Base-by-base conservation (phyloP, 371 early-diverging fungal genomes). In the Conidiobolus incongruus region DNA sequence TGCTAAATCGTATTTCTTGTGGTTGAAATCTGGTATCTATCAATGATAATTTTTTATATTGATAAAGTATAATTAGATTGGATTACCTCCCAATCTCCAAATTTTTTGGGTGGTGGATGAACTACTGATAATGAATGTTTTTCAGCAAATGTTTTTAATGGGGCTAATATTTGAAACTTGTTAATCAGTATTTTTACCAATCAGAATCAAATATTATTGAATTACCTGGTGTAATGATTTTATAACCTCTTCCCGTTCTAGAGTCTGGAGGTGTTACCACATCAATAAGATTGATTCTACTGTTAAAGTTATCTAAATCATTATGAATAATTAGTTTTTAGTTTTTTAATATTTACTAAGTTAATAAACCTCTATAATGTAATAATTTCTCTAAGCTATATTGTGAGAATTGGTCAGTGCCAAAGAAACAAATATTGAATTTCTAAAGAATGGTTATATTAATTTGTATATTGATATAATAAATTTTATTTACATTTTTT, bases 1-100 rank as follows among this genome's bases (percentile, higher is more conserved):
- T 3, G 79, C 95, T n/a, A 94, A 52, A 55, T 90, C 84, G 22
- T 45, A 29, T n/a, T n/a, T n/a, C n/a, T n/a, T n/a, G n/a, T n/a
- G n/a, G n/a, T n/a, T n/a, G n/a, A n/a, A n/a, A n/a, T n/a, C n/a
- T n/a, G n/a, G n/a, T n/a, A n/a, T n/a, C n/a, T n/a, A n/a, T n/a
- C n/a, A n/a, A n/a, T n/a, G n/a, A n/a, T n/a, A n/a, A n/a, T n/a
- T n/a, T n/a, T n/a, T n/a, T n/a, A n/a, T n/a, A n/a, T n/a, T 23
- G 12, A 12, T 21, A 26, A 28, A 28, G 8, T 21, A 31, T 26
- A 26, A 17, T 16, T 13, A n/a, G 11, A 21, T 33, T 15, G 13
- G n/a, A 29, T 2, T 30, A 63, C 63, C 44, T 52, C 13, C 68
- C 66, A 68, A 2, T 49, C 61, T 11, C 36, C 42, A 28, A 72